Conservation (phyloP, 192 early-diverging fungal genomes). For the Linnemannia hyalina region DNA sequence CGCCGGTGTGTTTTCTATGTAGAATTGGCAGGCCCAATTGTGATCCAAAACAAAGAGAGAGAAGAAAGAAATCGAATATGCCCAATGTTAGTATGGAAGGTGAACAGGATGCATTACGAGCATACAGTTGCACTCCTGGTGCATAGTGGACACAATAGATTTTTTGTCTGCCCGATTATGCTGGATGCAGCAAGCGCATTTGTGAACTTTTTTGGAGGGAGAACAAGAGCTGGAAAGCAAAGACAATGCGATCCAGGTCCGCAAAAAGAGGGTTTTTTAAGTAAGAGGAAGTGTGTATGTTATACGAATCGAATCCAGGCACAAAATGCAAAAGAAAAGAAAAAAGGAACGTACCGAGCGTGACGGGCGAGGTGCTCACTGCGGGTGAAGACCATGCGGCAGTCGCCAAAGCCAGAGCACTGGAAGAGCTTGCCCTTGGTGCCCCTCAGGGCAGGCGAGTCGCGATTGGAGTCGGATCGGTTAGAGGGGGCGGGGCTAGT, state of each 20-base stretch:
- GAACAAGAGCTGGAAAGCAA: neutral
- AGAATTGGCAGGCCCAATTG: neutral
- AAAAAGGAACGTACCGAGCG: constrained; percentile 35
- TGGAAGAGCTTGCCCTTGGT: constrained; percentile 53
- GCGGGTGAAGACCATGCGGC: constrained; percentile 56
- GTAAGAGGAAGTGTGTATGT: neutral
- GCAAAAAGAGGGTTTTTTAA: neutral
- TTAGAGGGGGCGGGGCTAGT: constrained; percentile 44
- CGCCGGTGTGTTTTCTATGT: constrained; percentile 52
- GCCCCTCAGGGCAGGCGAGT: constrained; percentile 23
- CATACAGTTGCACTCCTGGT: neutral
- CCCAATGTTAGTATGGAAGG: constrained; percentile 15
- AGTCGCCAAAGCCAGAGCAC: constrained; percentile 53
- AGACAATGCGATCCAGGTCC: constrained; percentile 6
- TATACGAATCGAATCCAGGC: neutral
- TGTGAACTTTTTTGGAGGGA: neutral
- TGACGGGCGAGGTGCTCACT: constrained; percentile 53
- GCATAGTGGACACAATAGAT: neutral
- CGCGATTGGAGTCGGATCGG: constrained; percentile 32
- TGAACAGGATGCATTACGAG: too few species aligned
- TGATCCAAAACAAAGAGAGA: constrained; percentile 14
- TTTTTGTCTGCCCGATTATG: neutral
- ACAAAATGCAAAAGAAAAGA: neutral
- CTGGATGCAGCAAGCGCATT: neutral
- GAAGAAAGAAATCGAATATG: neutral